Evolutionary conservation across 108 stramenopile genomes (phyloP), one percentile per base, ranked within the genome.

Genomic region (Mediolabrus comicus): DNA sequence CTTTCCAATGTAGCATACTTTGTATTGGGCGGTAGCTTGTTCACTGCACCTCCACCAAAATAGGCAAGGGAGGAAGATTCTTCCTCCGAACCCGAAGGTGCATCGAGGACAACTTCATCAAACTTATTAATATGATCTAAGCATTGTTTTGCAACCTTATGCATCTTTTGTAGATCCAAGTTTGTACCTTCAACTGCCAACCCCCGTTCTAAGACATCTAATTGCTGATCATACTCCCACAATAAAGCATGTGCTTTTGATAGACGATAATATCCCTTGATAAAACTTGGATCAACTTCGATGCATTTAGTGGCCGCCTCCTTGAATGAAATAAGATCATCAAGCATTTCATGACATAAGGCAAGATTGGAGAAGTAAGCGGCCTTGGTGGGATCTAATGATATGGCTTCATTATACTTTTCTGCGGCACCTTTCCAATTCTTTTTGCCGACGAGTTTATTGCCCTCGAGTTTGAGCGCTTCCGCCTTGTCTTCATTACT

Each of bases 351-450:
- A 38, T 67, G 66, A 52, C 81, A 82, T 13, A 74, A 72, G 19
- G 83, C 62, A 26, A 88, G 75, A 66, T 92, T 90, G 29, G 85
- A 84, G 82, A 85, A 92, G 74, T 81, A 90, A 19, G 86, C 72
- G 16, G 79, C 76, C 52, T 88, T 81, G 33, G 52, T 63, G 3
- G 86, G 83, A 70, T 90, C 71, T 24, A 69, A 28, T 3, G 24
- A 75, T 29, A 92, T 85, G 17, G 91, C 91, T 29, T 81, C 66
- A 10, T 79, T 65, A 73, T 90, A 92, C 25, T 62, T 60, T 2
- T 66, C 68, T 16, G 84, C 35, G 17, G 89, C 91, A 4, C 61
- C 62, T 33, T 72, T 26, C 57, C 52, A 81, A 26, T 81, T 59
- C 6, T 65, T 77, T 35, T 59, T 67, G 9, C 28, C 29, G 57